Conservation (phyloP, 225 moss, liverwort and hornwort genomes). For the Lunularia cruciata region DNA sequence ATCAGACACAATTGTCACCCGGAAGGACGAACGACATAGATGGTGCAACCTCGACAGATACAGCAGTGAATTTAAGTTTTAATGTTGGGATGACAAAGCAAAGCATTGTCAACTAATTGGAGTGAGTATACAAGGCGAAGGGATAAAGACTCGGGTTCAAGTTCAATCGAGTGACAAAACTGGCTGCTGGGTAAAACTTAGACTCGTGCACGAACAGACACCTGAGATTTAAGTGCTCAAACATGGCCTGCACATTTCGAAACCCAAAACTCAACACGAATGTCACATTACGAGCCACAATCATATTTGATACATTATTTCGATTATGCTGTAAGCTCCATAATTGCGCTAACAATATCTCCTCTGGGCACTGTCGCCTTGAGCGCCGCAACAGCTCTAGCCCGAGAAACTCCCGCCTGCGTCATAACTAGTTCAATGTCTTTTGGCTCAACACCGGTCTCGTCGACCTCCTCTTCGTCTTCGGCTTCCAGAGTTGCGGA, state of each 20-base stretch:
- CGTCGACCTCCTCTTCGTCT: slow-evolving; percentile 76
- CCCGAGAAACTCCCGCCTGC: slow-evolving; percentile 88
- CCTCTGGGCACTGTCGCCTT: slow-evolving; percentile 59
- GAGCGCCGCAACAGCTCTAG: slow-evolving; percentile 84
- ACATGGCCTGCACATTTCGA: slow-evolving; percentile 8
- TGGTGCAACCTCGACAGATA: too few species aligned
- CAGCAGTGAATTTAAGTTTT: too few species aligned
- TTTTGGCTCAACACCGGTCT: slow-evolving; percentile 84
- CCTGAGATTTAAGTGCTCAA: slow-evolving; percentile 1
- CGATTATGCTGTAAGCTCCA: slow-evolving; percentile 66
- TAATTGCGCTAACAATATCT: slow-evolving; percentile 88
- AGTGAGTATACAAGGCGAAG: too few species aligned
- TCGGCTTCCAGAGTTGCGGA: slow-evolving; percentile 67
- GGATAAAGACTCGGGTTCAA: too few species aligned
- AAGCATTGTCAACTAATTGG: too few species aligned
- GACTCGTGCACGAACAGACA: not conserved
- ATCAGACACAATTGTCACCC: too few species aligned
- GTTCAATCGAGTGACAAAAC: not conserved
- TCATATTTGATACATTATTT: slow-evolving; percentile 7
- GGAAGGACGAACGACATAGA: too few species aligned
- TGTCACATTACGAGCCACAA: slow-evolving; percentile 8
- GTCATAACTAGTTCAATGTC: slow-evolving; percentile 94
- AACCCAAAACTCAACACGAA: slow-evolving; percentile 22
- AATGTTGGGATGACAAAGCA: too few species aligned
- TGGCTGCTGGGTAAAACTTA: not conserved